Evolutionary conservation across 163 green algal species (phyloP).

Genomic region (Chlamydomonas reinhardtii): DNA sequence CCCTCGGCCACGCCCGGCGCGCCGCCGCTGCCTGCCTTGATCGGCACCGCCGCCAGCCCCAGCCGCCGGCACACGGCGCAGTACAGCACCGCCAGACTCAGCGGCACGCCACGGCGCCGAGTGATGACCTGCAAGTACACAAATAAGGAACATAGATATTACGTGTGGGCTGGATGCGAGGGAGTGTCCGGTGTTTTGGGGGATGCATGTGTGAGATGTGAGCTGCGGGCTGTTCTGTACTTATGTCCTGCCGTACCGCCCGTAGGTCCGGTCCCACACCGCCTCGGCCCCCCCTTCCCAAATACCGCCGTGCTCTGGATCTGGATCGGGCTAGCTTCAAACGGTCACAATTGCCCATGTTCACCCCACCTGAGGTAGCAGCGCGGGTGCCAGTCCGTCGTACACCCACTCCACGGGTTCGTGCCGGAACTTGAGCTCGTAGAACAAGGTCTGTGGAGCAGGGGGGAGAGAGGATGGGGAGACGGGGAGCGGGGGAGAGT

Average conservation of each 20-base stretch:
- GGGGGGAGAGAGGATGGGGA: too few relatives aligned
- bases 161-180: too few relatives aligned
- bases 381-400: constrained; percentile 74
- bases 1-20: neutral
- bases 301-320: too few relatives aligned
- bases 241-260: too few relatives aligned
- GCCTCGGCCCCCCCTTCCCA: too few relatives aligned
- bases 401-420: constrained; percentile 90
- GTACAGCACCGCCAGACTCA: constrained; percentile 40
- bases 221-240: too few relatives aligned
- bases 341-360: too few relatives aligned
- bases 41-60: constrained; percentile 5
- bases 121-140: constrained; percentile 4
- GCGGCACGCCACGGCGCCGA: constrained; percentile 12
- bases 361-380: constrained; percentile 59
- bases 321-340: too few relatives aligned
- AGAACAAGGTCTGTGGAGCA: constrained; percentile 55
- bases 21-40: constrained; percentile 3
- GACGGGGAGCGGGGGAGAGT: too few relatives aligned
- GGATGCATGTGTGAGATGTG: neutral
- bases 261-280: too few relatives aligned
- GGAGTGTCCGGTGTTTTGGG: too few relatives aligned
- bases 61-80: constrained; percentile 23
- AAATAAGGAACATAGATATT: too few relatives aligned
- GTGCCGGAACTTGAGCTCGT: constrained; percentile 54